These are phyloP conservation scores for Candida endomychidarum DNA, from an alignment of 805 yeast species.

Conservation along the genomic window DNA sequence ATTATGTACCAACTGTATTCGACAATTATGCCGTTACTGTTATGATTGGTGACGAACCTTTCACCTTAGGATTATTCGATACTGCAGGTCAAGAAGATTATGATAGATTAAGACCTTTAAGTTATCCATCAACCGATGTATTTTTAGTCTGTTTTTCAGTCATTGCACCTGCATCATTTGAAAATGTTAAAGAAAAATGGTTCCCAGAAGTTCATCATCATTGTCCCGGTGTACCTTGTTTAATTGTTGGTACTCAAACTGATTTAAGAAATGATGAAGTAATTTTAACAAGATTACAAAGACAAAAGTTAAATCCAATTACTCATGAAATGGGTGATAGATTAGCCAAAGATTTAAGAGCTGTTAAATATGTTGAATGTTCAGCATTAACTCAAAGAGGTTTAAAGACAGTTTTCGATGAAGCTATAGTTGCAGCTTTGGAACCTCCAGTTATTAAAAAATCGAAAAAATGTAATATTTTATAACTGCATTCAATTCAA, in stretches of 20 bases:
- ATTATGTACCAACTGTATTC: constrained; percentile 97
- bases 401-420: constrained; percentile 95
- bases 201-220: constrained; percentile 95
- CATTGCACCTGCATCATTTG: constrained; percentile 95
- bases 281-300: constrained; percentile 81
- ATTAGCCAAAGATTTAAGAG: constrained; percentile 89
- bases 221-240: constrained; percentile 97
- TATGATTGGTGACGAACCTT: constrained; percentile 97
- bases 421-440: constrained; percentile 96
- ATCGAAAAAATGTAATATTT: constrained; percentile 80
- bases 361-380: constrained; percentile 96
- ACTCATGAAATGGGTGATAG: constrained; percentile 85
- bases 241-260: constrained; percentile 95
- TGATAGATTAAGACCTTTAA: constrained; percentile 93
- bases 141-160: constrained; percentile 95
- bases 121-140: constrained; percentile 96
- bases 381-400: constrained; percentile 98
- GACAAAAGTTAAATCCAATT: constrained; percentile 88
- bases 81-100: constrained; percentile 99
- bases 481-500: constrained; percentile 34
- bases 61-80: constrained; percentile 94
- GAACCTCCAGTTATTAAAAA: constrained; percentile 92
- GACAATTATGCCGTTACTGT: constrained; percentile 94
- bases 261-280: constrained; percentile 94
- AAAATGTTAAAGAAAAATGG: constrained; percentile 98